A percentile compares a stretch with the other conserved stretches of the same genome.
Conservation (phyloP, 2,329 filamentous ascomycete species). For the Arthrocladium fulminans region DNA sequence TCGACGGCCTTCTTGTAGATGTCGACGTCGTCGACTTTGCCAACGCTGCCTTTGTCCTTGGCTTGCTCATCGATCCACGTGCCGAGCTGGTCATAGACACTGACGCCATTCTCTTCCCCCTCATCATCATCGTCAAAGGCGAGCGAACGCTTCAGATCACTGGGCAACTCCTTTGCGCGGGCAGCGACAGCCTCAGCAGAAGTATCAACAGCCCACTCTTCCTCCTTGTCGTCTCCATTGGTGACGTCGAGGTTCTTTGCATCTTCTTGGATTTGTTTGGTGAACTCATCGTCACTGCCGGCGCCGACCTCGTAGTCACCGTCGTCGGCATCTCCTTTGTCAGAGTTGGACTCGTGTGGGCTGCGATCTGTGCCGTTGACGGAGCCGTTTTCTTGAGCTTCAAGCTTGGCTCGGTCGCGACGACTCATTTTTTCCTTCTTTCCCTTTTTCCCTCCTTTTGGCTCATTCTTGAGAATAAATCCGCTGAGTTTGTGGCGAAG, state of each 20-base stretch:
- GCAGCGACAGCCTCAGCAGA: conserved; percentile 92
- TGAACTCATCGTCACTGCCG: conserved; percentile 85
- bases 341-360: conserved; percentile 57
- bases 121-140: conserved; percentile 73
- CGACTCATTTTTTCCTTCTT: conserved; percentile 91
- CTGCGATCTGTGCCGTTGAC: conserved; percentile 45
- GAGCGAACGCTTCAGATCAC: conserved; percentile 86
- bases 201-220: conserved; percentile 94
- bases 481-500: conserved; percentile 89
- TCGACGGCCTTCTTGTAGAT: conserved; percentile 97
- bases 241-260: conserved; percentile 65
- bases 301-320: conserved; percentile 60
- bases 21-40: conserved; percentile 75
- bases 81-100: conserved; percentile 79
- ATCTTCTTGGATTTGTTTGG: conserved; percentile 60
- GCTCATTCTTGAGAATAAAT: conserved; percentile 94
- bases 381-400: conserved; percentile 45
- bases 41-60: conserved; percentile 58
- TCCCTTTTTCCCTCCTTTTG: conserved; percentile 91
- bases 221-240: conserved; percentile 60
- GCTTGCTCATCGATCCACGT: conserved; percentile 79
- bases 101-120: conserved; percentile 69
- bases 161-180: conserved; percentile 85
- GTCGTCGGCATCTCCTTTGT: conserved; percentile 53
- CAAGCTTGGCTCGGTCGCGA: conserved; percentile 67